phyloP scores from a whole-genome alignment of 805 yeast genomes.

The Candida qinlingensis region DNA sequence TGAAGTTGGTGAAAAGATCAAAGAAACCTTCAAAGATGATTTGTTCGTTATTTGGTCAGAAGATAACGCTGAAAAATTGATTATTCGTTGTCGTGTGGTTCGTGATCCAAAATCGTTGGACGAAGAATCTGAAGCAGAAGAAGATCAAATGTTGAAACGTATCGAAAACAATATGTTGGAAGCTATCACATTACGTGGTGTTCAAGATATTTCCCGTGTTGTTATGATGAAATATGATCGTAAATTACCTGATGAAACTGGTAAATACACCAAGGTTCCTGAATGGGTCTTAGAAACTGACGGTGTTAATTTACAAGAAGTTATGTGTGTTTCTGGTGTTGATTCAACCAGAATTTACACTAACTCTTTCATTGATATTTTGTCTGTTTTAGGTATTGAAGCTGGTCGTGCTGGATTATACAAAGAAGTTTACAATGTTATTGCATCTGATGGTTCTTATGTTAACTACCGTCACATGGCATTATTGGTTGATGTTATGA shows the following conservation, averaged over 20 bases:
- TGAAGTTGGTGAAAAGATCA: constrained; percentile 94
- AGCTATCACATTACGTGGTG: constrained; percentile 92
- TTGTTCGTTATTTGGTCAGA: constrained; percentile 98
- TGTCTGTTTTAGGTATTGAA: constrained; percentile 95
- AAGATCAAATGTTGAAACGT: constrained; percentile 91
- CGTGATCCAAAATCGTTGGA: constrained; percentile 93
- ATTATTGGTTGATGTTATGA: constrained; percentile 94
- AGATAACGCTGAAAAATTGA: constrained; percentile 94
- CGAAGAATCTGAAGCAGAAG: constrained; percentile 92
- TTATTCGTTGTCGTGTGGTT: constrained; percentile 96
- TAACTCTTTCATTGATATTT: constrained; percentile 92
- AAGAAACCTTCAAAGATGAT: constrained; percentile 90
- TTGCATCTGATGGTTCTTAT: constrained; percentile 99
- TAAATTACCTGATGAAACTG: constrained; percentile 67
- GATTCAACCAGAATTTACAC: constrained; percentile 89
- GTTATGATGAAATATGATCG: constrained; percentile 80
- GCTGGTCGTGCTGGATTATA: constrained; percentile 94
- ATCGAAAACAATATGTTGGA: constrained; percentile 96
- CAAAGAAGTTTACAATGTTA: constrained; percentile 92
- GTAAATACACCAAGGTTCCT: constrained; percentile 82
- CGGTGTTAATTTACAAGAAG: constrained; percentile 94
- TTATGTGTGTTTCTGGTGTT: constrained; percentile 92
- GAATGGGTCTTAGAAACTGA: constrained; percentile 99
- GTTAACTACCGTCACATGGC: constrained; percentile 99
- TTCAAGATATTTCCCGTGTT: constrained; percentile 80